These are phyloP conservation scores for Lactarius evosmus DNA, from an alignment of 768 basidiomycete species.

Conservation along the genomic window DNA sequence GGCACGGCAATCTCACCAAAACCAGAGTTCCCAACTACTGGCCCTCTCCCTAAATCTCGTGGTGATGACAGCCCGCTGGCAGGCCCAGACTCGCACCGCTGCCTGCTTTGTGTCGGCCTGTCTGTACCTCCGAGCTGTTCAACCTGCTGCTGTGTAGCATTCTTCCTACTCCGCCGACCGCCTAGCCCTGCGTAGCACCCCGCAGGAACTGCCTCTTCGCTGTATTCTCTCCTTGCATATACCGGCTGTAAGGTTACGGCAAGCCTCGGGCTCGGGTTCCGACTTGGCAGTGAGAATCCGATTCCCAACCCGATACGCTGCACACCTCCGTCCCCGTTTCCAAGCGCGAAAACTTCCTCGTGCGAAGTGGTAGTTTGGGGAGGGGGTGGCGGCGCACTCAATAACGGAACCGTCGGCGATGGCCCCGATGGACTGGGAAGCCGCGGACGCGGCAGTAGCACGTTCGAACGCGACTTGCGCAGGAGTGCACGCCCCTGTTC, in stretches of 20 bases:
- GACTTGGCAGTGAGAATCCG: slow-evolving; percentile 24
- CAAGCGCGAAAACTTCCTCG: slow-evolving; percentile 12
- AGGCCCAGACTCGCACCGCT: neutral
- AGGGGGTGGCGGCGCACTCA: neutral
- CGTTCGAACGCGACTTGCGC: slow-evolving; percentile 21
- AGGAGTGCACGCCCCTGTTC: slow-evolving; percentile 23
- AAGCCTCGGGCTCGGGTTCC: neutral
- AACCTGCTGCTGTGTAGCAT: neutral
- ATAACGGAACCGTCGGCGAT: neutral
- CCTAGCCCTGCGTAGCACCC: slow-evolving; percentile 22
- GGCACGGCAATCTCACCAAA: slow-evolving; percentile 11
- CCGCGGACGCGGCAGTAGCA: slow-evolving; percentile 15
- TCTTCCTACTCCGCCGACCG: slow-evolving; percentile 13
- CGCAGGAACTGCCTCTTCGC: slow-evolving; percentile 5
- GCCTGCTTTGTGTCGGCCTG: neutral
- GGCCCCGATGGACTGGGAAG: neutral
- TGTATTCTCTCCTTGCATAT: neutral
- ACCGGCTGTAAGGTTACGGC: slow-evolving; percentile 1
- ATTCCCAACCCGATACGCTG: slow-evolving; percentile 27
- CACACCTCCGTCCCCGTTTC: slow-evolving; percentile 17
- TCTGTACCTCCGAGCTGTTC: neutral
- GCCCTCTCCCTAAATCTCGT: slow-evolving; percentile 7
- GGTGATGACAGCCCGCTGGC: slow-evolving; percentile 2
- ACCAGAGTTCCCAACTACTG: slow-evolving; percentile 18
- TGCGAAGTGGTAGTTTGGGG: neutral